Percentiles rank a stretch among this genome's conserved stretches.
Conservation (phyloP, 768 basidiomycete genomes). For the Cyathus striatus region DNA sequence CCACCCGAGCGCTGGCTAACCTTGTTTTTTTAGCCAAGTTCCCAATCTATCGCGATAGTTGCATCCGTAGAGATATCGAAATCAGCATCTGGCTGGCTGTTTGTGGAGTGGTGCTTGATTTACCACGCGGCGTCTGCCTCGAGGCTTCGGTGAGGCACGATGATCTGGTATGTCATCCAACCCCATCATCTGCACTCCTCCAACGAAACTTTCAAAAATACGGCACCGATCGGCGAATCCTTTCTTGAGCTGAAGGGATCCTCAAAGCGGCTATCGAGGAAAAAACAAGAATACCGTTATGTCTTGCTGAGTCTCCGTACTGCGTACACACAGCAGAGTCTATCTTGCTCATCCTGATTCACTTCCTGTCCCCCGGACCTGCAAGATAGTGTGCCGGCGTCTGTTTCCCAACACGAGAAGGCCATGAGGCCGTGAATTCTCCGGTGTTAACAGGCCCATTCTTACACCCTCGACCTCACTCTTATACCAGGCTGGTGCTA, state of each 20-base stretch:
- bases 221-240: neutral
- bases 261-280: too few species aligned
- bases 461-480: neutral
- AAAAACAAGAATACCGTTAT: too few species aligned
- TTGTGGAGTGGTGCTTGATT: neutral
- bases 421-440: constrained; percentile 4
- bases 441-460: neutral
- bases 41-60: too few species aligned
- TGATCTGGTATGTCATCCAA: too few species aligned
- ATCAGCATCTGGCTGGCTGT: too few species aligned
- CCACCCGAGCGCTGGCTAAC: too few species aligned
- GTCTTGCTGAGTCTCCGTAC: too few species aligned
- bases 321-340: too few species aligned
- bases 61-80: too few species aligned
- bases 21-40: too few species aligned
- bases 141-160: constrained; percentile 1
- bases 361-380: neutral
- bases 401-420: constrained; percentile 5
- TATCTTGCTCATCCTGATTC: neutral
- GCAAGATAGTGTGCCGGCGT: constrained; percentile 1
- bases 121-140: neutral
- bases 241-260: neutral
- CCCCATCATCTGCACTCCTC: too few species aligned
- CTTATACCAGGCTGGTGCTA: too few species aligned
- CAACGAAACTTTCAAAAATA: neutral